Evolutionary conservation across 768 basidiomycete species (phyloP), one percentile per base, ranked within the genome.

Genomic region (Tylopilus vinaceipallidus): DNA sequence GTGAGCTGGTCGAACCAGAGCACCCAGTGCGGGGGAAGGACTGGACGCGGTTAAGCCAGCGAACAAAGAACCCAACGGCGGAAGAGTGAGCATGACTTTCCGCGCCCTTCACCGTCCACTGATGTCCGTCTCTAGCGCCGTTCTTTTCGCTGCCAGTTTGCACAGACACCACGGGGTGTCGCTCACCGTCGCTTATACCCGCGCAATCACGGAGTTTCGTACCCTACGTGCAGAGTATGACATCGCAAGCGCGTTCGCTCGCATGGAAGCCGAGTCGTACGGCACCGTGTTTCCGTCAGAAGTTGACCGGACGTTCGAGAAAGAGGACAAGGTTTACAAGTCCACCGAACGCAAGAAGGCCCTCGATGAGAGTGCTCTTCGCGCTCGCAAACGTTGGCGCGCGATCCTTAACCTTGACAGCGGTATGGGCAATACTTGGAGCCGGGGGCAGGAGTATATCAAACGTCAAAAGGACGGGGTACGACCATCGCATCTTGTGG

Each of bases 221-320:
- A 75, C 91, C 14, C 77, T 99, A 34, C 85, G 94, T 33, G 84
- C 92, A 30, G 87, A 91, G 67, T 85, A 88, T 59, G 81, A 92
- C 59, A 77, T 92, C 42, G 79, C 90, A 2, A 83, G 82, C 33
- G 73, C 77, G 3, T 81, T 91, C 45, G 95, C 95, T 17, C 79
- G 77, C 16, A 72, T 84, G 60, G 93, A 98, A 70, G 93, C 94
- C 13, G 76, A 86, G 57, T 68, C 80, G 8, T 78, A 87, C 61
- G 94, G 94, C 34, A 82, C 81, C 14, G 63, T 71, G 30, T 90
- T 89, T 60, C 73, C 74, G 11, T 79, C 79, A 14, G 83, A 84
- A 71, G 77, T 86, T 29, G 77, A 84, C 57, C 74, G 73, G 49
- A 73, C 76, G 8, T 84, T 84, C 67, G 69, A 74, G 54, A 79